Conservation (phyloP, 148 eudicot species). For the Vaccinium vitisidaea region DNA sequence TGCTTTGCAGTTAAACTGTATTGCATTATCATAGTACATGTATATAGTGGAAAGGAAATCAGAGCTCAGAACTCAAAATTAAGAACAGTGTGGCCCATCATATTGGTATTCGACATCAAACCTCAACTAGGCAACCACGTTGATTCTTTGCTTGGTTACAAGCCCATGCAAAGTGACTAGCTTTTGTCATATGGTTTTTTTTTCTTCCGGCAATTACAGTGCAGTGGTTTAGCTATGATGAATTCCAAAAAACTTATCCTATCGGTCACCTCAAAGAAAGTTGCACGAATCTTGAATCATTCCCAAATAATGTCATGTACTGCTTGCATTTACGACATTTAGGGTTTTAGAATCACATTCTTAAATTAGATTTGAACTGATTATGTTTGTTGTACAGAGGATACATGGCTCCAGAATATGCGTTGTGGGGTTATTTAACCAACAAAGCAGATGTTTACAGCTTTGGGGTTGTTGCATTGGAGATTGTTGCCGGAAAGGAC, state of each 20-base stretch:
- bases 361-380: neutral
- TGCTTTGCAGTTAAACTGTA: neutral
- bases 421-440: conserved; percentile 70
- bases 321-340: neutral
- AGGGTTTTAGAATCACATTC: neutral
- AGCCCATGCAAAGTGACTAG: neutral
- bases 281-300: neutral
- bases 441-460: conserved; percentile 77
- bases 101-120: neutral
- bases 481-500: conserved; percentile 62
- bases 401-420: conserved; percentile 85
- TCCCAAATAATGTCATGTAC: neutral
- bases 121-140: neutral
- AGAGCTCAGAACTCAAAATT: neutral
- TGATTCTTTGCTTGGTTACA: neutral
- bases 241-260: neutral
- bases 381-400: conserved; percentile 39
- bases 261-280: neutral
- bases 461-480: conserved; percentile 65
- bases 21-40: neutral
- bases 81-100: neutral
- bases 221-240: neutral
- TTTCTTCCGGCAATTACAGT: neutral
- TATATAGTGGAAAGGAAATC: neutral
- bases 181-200: neutral